Base-by-base conservation (phyloP, 2,329 filamentous ascomycete species). In the Myriosclerotinia curreyana region DNA sequence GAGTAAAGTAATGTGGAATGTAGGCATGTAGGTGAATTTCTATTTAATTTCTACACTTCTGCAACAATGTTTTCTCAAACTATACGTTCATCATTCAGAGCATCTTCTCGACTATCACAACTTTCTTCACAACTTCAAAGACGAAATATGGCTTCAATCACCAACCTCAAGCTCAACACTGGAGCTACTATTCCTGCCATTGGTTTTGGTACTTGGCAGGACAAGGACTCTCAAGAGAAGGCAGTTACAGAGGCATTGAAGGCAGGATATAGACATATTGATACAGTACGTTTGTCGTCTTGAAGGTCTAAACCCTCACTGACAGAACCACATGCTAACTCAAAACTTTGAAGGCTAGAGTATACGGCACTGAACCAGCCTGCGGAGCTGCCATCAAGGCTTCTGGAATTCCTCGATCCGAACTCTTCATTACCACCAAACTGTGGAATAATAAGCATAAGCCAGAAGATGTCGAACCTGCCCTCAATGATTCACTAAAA, bases 341-440 rank as follows among this genome's bases (percentile, higher is more conserved):
- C 9, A 65, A 87, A 88, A 5, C 90, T 88, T 79, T 78, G 91
- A 92, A 77, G 87, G 82, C 60, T 69, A 92, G 96, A 76, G 92
- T 96, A 77, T 83, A 88, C 58, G 90, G 94, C 75, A 91, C 96
- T 20, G 92, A 92, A 68, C 79, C 87, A 74, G 92, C 89, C 12
- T 82, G 96, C 61, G 85, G 86, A 74, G 86, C 90, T 64, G 82
- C 81, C 54, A 86, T 94, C 70, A 74, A 74, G 64, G 81, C 79
- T 38, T 78, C 84, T 7, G 90, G 90, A 28, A 81, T 87, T 15
- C 86, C 86, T 65, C 81, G 87, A 51, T 78, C 84, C 51, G 80
- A 89, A 64, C 77, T 90, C 67, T 90, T 89, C 76, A 79, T 90
- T 69, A 86, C 84, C 2, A 86, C 84, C 17, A 90, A 89, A 74